Base-by-base conservation (phyloP, 2,329 filamentous ascomycete species). In the Colletotrichum melonis region DNA sequence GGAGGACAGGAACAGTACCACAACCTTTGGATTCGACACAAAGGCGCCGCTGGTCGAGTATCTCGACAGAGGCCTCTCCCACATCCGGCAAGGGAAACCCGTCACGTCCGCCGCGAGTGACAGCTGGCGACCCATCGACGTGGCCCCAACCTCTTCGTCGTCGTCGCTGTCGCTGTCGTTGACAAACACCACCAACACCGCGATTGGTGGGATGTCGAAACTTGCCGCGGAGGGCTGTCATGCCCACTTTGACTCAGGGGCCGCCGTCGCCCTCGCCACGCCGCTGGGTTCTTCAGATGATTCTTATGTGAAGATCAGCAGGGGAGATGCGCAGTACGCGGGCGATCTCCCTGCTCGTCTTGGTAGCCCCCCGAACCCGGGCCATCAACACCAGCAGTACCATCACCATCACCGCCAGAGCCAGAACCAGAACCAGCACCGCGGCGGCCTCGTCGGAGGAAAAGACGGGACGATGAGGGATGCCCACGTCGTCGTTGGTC, bases 31-130 rank as follows among this genome's bases (percentile, higher is more conserved):
- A 55, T 85, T 85, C 75, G 84, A 85, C 35, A 79, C 83, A 19
- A 87, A 86, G 75, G 85, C 84, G 8, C 83, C 85, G 54, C 83
- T 88, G 78, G 83, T 88, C n/a, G 82, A 83, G 66, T 85, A 87
- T 73, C 83, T 89, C 38, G 84, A 87, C 68, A 82, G 84, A 63
- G 85, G 85, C 8, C 79, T 87, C 26, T 80, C 79, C n/a, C 85
- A 86, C 77, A 84, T 88, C 76, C 82, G 85, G 58, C 80, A 80
- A 62, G 78, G 76, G 63, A 35, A 62, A 62, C 64, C 38, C 28
- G 49, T 55, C 26, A 42, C 24, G 19, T 22, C 35, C n/a, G 28
- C 57, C 28, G 24, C 49, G 54, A 14, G 12, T 69, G 22, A n/a
- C 30, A 22, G 30, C 19, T 22, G 42, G 42, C 42, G 42, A 19